Base-by-base conservation (phyloP, 805 yeast genomes). In the Monosporozyma aerobia region DNA sequence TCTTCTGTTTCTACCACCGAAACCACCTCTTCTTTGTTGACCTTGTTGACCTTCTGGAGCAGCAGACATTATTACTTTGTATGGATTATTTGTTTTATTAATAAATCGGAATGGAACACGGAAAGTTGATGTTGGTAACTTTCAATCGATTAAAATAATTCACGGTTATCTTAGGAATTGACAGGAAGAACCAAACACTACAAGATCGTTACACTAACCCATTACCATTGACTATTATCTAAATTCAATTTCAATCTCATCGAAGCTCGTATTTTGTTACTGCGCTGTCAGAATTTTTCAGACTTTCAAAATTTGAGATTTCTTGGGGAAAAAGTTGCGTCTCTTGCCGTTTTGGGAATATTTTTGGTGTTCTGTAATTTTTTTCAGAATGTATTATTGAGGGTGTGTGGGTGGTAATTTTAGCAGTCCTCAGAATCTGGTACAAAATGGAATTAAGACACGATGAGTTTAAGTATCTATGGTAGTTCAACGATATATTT, bases 1-100 rank as follows among this genome's bases (percentile, higher is more conserved):
- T 57, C 86, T 82, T 71, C 81, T 81, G 75, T 77, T 76, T 69
- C 79, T 73, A 57, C 73, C 73, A 63, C 73, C 77, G 75, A 73
- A 73, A 63, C 81, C 79, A 64, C 80, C 79, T 73, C 79, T 75
- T 64, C 70, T 74, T 63, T 67, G 67, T 59, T 65, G 69, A 58
- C 60, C 62, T 63, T 67, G 67, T 59, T 65, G 69, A 58, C 60
- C 62, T 61, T 58, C 54, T 51, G 51, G 50, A 40, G 49, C 50
- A 67, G 75, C 75, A 60, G 77, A 73, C 76, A 72, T 73, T 63
- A 48, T 61, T 61, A 48, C 19, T 48, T 23, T 48, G 50, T 56
- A 51, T 55, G 55, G 47, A 29, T 57, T 51, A 46, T 33, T 50
- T 51, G 30, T 51, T 54, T 52, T 44, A 35, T 35, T 49, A 44